These are phyloP conservation scores for Aspergillus spinulosporus DNA, from an alignment of 2,329 filamentous ascomycete genomes.

Conservation along the genomic window DNA sequence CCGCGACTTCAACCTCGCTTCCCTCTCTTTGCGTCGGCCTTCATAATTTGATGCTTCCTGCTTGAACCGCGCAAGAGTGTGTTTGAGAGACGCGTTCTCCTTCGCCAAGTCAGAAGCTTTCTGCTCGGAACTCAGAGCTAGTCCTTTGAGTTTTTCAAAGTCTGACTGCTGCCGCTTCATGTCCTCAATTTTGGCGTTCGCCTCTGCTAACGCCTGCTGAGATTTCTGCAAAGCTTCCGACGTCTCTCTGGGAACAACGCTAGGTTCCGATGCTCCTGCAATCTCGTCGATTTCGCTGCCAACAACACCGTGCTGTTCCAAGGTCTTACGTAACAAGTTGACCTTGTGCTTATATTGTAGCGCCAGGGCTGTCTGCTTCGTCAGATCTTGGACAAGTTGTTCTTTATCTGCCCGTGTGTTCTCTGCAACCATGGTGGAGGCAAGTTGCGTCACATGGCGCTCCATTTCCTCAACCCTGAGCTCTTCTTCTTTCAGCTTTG, in stretches of 20 bases:
- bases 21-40: conserved; percentile 44
- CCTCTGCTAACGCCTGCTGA: conserved; percentile 37
- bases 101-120: conserved; percentile 43
- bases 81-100: conserved; percentile 45
- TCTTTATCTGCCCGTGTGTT: conserved; percentile 38
- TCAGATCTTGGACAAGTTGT: conserved; percentile 43
- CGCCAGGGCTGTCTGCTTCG: conserved; percentile 46
- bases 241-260: conserved; percentile 20
- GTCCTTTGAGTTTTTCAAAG: conserved; percentile 35
- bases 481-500: conserved; percentile 55
- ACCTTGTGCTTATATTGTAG: conserved; percentile 48
- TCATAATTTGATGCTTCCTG: conserved; percentile 46
- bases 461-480: conserved; percentile 48
- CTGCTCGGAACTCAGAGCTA: conserved; percentile 42
- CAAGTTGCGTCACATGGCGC: conserved; percentile 43
- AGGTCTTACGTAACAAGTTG: conserved; percentile 36
- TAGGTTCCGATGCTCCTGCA: conserved; percentile 24
- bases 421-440: conserved; percentile 40
- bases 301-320: conserved; percentile 44
- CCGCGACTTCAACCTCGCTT: conserved; percentile 43
- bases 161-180: conserved; percentile 35
- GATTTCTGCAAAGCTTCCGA: conserved; percentile 33
- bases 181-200: conserved; percentile 38
- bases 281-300: conserved; percentile 26
- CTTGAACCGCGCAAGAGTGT: conserved; percentile 43